Conservation (phyloP, 345 rosid genomes). For the Mangifera indica region DNA sequence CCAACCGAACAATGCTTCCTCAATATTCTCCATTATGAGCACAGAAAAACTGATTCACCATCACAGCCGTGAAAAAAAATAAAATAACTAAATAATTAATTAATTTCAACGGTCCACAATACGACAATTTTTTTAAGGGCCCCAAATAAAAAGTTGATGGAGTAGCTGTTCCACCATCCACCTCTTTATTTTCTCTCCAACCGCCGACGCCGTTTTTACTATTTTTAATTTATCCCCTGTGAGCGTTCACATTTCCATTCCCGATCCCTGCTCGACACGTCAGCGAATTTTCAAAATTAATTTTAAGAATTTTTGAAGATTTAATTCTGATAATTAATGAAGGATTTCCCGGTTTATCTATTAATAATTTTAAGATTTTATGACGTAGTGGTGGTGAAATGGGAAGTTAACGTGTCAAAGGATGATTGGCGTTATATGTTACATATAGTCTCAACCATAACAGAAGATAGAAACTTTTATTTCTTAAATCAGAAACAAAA, state of each 20-base stretch:
- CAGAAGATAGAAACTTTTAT: conserved; percentile 29
- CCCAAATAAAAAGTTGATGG: neutral
- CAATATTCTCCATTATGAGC: neutral
- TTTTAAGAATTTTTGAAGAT: too few species aligned
- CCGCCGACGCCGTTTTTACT: conserved; percentile 12
- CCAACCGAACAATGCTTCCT: neutral
- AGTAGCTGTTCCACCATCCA: conserved; percentile 25
- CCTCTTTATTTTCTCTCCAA: neutral
- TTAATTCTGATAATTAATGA: too few species aligned
- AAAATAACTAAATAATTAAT: neutral
- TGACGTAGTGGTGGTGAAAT: too few species aligned
- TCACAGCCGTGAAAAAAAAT: neutral
- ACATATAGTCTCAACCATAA: too few species aligned
- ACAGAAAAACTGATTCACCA: neutral
- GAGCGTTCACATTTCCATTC: neutral
- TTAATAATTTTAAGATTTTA: too few species aligned
- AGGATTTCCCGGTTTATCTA: too few species aligned
- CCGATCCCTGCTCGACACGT: neutral
- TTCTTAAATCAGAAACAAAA: neutral
- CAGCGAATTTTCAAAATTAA: too few species aligned
- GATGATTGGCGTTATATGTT: neutral
- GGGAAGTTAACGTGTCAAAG: neutral
- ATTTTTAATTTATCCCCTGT: neutral
- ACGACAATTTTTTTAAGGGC: neutral
- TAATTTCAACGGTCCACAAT: neutral